phyloP scores from a whole-genome alignment of 371 early-diverging fungal genomes.

The Paraphysoderma sedebokerense region DNA sequence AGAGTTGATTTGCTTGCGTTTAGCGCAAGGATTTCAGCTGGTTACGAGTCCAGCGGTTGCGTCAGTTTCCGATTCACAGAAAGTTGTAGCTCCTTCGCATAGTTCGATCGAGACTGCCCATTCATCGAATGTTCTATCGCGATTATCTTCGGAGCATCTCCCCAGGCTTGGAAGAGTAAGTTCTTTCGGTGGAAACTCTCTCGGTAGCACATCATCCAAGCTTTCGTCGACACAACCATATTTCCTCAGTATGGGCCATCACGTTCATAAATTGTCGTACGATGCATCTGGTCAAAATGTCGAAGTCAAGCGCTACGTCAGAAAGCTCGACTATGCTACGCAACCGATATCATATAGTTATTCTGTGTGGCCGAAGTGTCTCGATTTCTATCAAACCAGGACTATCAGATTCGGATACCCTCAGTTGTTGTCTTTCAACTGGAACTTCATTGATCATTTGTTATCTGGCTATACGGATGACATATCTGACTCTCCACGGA shows the following conservation, averaged over 20 bases:
- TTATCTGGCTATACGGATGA: slow-evolving; percentile 74
- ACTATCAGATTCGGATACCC: slow-evolving; percentile 56
- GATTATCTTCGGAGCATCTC: too few relatives aligned
- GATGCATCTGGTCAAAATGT: slow-evolving; percentile 54
- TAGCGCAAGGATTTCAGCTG: slow-evolving; percentile 88
- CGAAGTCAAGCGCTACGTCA: slow-evolving; percentile 76
- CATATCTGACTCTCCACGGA: slow-evolving; percentile 54
- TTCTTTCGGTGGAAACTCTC: too few relatives aligned
- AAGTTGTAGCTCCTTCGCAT: too few relatives aligned
- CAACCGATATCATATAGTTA: slow-evolving; percentile 49
- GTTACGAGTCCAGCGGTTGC: slow-evolving; percentile 23
- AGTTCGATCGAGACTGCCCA: too few relatives aligned
- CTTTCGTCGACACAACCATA: slow-evolving; percentile 13
- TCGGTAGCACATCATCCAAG: neutral
- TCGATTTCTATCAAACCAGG: slow-evolving; percentile 33
- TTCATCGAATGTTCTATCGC: too few relatives aligned
- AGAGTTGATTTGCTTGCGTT: slow-evolving; percentile 74
- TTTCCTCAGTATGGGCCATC: slow-evolving; percentile 68
- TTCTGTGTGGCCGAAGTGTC: slow-evolving; percentile 71
- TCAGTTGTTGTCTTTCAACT: slow-evolving; percentile 41
- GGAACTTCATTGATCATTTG: slow-evolving; percentile 84
- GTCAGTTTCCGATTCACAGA: too few relatives aligned
- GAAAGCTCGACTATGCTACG: slow-evolving; percentile 38
- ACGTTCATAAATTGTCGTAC: slow-evolving; percentile 56
- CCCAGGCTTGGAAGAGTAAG: too few relatives aligned